Evolutionary conservation across 768 basidiomycete genomes (phyloP), one percentile per base, ranked within the genome.

Genomic region (Harrya chromipes): DNA sequence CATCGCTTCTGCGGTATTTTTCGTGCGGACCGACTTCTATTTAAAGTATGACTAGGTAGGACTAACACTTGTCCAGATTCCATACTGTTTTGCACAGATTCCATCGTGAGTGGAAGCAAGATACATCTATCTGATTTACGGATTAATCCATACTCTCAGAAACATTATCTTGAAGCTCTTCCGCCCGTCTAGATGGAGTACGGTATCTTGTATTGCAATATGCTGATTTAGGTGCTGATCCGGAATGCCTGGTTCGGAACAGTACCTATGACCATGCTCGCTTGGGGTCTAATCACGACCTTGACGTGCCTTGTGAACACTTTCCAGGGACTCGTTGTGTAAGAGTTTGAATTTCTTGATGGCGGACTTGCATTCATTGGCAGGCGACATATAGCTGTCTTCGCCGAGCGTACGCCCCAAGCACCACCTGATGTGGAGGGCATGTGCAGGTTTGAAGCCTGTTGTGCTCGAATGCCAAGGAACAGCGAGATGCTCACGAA

Each of bases 1-100:
- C 41, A 63, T 59, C 16, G 66, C 58, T 9, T 62, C 68, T 10
- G 64, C 68, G 1, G 49, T 73, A 47, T 69, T 71, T 54, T 72
- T 68, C 31, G 61, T 60, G 21, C 21, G 58, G 43, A 46, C 29
- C 36, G 13, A 9, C 27, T 27, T 10, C 27, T 31, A 36, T 11
- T n/a, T 7, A n/a, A 11, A 4, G 14, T 16, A n/a, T 38, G 19
- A 36, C 16, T 5, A 27, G 3, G 10, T 41, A 23, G 19, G 29
- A 19, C 23, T 37, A 31, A 53, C 13, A 6, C 11, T 27, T 31
- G 12, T 8, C 45, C 8, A 68, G 66, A 55, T 67, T n/a, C 49
- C 65, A 16, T 72, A 74, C 48, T 57, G 61, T 46, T 40, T 68
- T 26, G 58, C 56, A 26, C 66, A 33, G 14, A 16, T 33, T 16